Conservation (phyloP, 768 basidiomycete species). For the Obba rivulosa region DNA sequence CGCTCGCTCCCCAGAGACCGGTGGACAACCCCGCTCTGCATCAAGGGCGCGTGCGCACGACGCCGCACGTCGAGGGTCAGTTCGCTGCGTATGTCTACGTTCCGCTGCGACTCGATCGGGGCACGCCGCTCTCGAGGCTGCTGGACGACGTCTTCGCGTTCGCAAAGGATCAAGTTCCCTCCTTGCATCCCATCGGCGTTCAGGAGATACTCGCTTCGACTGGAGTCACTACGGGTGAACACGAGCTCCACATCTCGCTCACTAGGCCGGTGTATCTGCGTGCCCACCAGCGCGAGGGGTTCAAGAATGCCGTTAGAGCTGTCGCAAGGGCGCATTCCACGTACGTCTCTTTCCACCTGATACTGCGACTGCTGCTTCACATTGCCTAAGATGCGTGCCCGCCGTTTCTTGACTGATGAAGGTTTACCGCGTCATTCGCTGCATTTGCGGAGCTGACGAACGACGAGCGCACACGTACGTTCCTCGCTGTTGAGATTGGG, state of each 20-base stretch:
- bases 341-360: conserved; percentile 31
- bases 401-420: conserved; percentile 22
- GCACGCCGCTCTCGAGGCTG: conserved; percentile 39
- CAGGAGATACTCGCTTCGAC: conserved; percentile 1
- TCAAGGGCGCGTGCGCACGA: conserved; percentile 74
- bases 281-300: conserved; percentile 70
- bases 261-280: conserved; percentile 78
- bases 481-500: conserved; percentile 77
- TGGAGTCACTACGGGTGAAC: conserved; percentile 1
- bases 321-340: conserved; percentile 40
- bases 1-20: conserved; percentile 43
- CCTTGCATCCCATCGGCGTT: conserved; percentile 40
- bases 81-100: conserved; percentile 78
- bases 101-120: conserved; percentile 43
- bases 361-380: neutral
- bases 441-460: conserved; percentile 66
- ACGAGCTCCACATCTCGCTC: conserved; percentile 78
- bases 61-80: conserved; percentile 84
- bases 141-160: conserved; percentile 39
- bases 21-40: conserved; percentile 74
- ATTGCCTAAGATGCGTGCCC: neutral
- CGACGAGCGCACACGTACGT: conserved; percentile 76
- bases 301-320: conserved; percentile 56
- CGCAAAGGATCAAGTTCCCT: conserved; percentile 41
- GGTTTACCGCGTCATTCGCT: conserved; percentile 72